Evolutionary conservation across 352 stramenopile species (phyloP).

Genomic region (Saprolegnia parasitica): DNA sequence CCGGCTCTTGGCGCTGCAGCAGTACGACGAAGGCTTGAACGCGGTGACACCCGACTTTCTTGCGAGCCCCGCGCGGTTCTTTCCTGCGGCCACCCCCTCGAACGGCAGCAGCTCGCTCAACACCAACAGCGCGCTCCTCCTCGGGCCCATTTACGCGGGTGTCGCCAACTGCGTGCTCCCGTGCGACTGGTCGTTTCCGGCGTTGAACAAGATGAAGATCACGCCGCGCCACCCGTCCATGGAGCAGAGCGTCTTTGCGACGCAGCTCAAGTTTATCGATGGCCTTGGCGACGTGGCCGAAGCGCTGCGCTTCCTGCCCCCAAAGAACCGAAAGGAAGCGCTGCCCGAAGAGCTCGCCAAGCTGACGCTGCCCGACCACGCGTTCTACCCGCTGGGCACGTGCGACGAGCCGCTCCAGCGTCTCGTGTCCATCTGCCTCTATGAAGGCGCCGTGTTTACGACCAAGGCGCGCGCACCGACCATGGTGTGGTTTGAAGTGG

Average conservation of each 20-base stretch:
- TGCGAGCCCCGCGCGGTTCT: neutral
- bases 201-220: neutral
- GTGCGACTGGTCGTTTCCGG: neutral
- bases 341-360: constrained; percentile 56
- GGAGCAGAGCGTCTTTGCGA: constrained; percentile 50
- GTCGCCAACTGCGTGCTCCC: neutral
- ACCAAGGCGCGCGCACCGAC: constrained; percentile 78
- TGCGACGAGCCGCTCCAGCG: constrained; percentile 58
- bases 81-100: neutral
- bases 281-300: constrained; percentile 75
- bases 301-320: constrained; percentile 50
- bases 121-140: neutral
- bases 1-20: constrained; percentile 48
- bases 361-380: constrained; percentile 48
- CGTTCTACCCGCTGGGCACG: constrained; percentile 64
- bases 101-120: neutral
- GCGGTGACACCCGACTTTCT: neutral
- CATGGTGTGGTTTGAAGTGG: constrained; percentile 81
- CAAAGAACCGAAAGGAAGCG: constrained; percentile 53
- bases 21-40: constrained; percentile 20
- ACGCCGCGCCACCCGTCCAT: neutral
- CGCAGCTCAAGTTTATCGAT: constrained; percentile 65
- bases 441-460: constrained; percentile 82
- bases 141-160: neutral
- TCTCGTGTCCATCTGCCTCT: constrained; percentile 54